Evolutionary conservation across 164 flowering plant genomes (phyloP).

Genomic region (Dillenia turbinata): DNA sequence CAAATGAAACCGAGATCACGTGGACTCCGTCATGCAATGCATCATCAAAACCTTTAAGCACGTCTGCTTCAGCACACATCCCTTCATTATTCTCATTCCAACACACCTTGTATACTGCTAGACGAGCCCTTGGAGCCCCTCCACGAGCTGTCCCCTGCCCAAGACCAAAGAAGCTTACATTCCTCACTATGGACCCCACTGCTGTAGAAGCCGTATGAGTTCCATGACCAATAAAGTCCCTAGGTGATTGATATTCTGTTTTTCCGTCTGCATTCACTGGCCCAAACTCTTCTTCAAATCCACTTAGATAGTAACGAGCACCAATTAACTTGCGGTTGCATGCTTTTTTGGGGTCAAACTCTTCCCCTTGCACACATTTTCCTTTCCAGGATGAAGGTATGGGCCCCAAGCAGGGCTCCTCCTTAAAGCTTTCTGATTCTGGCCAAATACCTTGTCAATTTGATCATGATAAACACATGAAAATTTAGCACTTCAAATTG

Average conservation of each 20-base stretch:
- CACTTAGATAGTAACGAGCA: conserved; percentile 37
- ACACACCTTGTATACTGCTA: conserved; percentile 72
- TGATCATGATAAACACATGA: too few species aligned
- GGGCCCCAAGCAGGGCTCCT: conserved; percentile 21
- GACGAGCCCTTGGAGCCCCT: conserved; percentile 60
- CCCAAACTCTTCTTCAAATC: conserved; percentile 30
- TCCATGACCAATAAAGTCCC: conserved; percentile 65
- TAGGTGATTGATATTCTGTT: conserved; percentile 47
- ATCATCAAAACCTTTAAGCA: conserved; percentile 62
- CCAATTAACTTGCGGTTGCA: conserved; percentile 53
- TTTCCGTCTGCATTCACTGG: conserved; percentile 19
- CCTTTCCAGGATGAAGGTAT: conserved; percentile 46
- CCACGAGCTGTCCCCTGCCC: conserved; percentile 62
- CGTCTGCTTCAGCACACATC: conserved; percentile 51
- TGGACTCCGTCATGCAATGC: conserved; percentile 65
- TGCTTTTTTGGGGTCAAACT: conserved; percentile 23
- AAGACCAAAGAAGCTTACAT: conserved; percentile 39
- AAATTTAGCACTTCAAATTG: not conserved
- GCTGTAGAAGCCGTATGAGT: conserved; percentile 84
- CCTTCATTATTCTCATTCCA: conserved; percentile 34
- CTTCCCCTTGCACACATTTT: conserved; percentile 30
- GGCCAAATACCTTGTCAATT: conserved; percentile 46
- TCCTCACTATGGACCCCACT: conserved; percentile 38
- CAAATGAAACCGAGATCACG: conserved; percentile 61
- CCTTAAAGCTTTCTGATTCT: conserved; percentile 42